Conservation (phyloP, 371 early-diverging fungal genomes). For the Mortierella sp. region DNA sequence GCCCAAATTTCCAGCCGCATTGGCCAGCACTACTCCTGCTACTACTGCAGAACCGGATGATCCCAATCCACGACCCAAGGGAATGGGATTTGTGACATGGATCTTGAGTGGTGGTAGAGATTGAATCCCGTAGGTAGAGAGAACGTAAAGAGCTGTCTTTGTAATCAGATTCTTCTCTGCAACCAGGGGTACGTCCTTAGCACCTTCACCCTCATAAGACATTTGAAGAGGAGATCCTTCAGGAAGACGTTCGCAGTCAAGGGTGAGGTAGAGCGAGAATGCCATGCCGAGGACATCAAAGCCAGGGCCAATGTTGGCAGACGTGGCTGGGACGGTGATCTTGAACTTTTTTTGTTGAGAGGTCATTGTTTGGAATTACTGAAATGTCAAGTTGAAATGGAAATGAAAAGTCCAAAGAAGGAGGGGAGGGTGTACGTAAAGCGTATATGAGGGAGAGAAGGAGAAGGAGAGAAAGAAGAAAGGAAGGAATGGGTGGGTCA, state of each 20-base stretch:
- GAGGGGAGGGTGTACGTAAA: constrained; percentile 1
- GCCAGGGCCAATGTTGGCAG: constrained; percentile 98
- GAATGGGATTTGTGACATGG: constrained; percentile 90
- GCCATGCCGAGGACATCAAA: constrained; percentile 96
- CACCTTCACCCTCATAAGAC: constrained; percentile 85
- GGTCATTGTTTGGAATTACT: constrained; percentile 25
- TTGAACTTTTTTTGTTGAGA: constrained; percentile 62
- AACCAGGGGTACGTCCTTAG: constrained; percentile 82
- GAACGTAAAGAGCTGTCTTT: constrained; percentile 87
- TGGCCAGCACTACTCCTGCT: constrained; percentile 90
- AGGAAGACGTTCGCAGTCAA: constrained; percentile 62
- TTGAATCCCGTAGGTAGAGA: constrained; percentile 73
- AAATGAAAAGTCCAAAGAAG: neutral
- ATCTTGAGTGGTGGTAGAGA: constrained; percentile 73
- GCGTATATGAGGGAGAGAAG: neutral
- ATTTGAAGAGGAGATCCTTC: constrained; percentile 62
- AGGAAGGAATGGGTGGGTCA: too few relatives aligned
- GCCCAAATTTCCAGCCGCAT: constrained; percentile 77
- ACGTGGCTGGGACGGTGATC: constrained; percentile 91
- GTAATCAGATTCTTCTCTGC: constrained; percentile 91
- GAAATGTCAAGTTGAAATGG: constrained; percentile 1
- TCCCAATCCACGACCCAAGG: constrained; percentile 95
- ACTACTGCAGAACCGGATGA: constrained; percentile 97
- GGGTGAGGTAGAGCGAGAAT: constrained; percentile 83
- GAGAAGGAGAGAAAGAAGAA: neutral